Evolutionary conservation across 805 yeast genomes (phyloP).

Genomic region (Monosporozyma solicola): DNA sequence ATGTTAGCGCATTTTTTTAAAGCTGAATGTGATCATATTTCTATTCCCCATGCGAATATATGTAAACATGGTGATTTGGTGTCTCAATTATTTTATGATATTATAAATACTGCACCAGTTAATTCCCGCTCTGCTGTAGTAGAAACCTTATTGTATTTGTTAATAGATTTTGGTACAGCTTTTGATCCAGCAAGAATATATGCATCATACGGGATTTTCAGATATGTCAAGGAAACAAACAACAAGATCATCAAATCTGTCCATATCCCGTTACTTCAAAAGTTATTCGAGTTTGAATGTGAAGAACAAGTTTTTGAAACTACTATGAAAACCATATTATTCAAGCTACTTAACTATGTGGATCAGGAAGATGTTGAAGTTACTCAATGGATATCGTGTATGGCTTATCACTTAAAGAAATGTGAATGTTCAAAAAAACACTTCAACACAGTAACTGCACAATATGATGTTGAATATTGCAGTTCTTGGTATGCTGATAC

Average conservation of each 20-base stretch:
- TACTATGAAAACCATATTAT: slow-evolving; percentile 1
- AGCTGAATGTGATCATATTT: slow-evolving; percentile 27
- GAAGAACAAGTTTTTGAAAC: slow-evolving; percentile 42
- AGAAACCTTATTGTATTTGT: slow-evolving; percentile 36
- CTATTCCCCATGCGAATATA: not conserved
- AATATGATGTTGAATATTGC: not conserved
- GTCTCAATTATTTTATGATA: slow-evolving; percentile 33
- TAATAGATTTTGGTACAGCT: slow-evolving; percentile 40
- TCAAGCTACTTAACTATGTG: not conserved
- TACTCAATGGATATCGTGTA: not conserved
- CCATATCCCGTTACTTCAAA: slow-evolving; percentile 27
- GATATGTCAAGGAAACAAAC: slow-evolving; percentile 37
- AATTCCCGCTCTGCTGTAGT: slow-evolving; percentile 5
- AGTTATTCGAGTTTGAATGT: slow-evolving; percentile 32
- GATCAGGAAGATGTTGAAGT: not conserved
- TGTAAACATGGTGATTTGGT: slow-evolving; percentile 56
- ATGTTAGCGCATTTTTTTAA: slow-evolving; percentile 57
- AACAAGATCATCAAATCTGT: slow-evolving; percentile 13
- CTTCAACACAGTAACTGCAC: not conserved
- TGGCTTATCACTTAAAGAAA: not conserved
- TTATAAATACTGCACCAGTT: not conserved
- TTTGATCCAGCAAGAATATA: slow-evolving; percentile 69
- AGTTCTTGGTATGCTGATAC: not conserved
- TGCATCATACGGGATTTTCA: slow-evolving; percentile 44
- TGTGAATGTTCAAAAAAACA: not conserved